These are phyloP conservation scores for Dothideomycetidae sp. DNA, from an alignment of 2,329 filamentous ascomycete genomes.

Conservation along the genomic window DNA sequence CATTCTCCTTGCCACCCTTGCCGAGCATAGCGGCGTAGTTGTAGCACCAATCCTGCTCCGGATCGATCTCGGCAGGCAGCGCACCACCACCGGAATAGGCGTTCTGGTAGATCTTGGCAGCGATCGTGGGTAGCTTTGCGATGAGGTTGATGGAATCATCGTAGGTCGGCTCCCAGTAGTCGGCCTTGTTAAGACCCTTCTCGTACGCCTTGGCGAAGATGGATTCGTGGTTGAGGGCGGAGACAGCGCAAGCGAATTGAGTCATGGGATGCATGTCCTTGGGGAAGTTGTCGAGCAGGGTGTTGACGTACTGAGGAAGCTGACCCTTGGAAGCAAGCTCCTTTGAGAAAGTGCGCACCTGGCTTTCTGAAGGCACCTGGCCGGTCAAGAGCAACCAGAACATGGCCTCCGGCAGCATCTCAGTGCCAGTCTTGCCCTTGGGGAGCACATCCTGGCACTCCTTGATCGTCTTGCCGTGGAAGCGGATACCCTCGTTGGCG, in stretches of 20 bases:
- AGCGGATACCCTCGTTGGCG: slow-evolving; percentile 91
- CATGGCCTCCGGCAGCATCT: slow-evolving; percentile 98
- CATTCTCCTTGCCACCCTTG: slow-evolving; percentile 73
- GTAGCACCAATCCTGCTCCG: slow-evolving; percentile 90
- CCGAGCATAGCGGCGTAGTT: slow-evolving; percentile 96
- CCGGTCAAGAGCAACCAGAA: slow-evolving; percentile 97
- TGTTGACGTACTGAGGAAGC: slow-evolving; percentile 68
- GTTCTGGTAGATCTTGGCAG: slow-evolving; percentile 95
- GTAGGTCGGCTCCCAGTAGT: slow-evolving; percentile 98
- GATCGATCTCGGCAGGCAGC: slow-evolving; percentile 62
- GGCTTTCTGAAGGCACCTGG: slow-evolving; percentile 67
- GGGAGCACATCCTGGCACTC: slow-evolving; percentile 85
- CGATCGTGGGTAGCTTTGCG: slow-evolving; percentile 91
- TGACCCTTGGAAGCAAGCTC: slow-evolving; percentile 76
- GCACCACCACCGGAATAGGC: slow-evolving; percentile 61
- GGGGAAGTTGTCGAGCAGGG: slow-evolving; percentile 83
- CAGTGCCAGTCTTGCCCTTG: slow-evolving; percentile 79
- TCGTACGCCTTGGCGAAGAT: slow-evolving; percentile 90
- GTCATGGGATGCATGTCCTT: slow-evolving; percentile 94
- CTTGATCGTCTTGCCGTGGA: slow-evolving; percentile 95
- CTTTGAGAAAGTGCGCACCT: slow-evolving; percentile 69
- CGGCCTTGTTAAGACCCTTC: slow-evolving; percentile 77
- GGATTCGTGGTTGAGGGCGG: slow-evolving; percentile 88
- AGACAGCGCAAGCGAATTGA: slow-evolving; percentile 88
- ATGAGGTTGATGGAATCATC: slow-evolving; percentile 88